A percentile compares a stretch with the other conserved stretches of the same genome.
phyloP scores from a whole-genome alignment of 768 basidiomycete species.

The Arthromyces matolae region DNA sequence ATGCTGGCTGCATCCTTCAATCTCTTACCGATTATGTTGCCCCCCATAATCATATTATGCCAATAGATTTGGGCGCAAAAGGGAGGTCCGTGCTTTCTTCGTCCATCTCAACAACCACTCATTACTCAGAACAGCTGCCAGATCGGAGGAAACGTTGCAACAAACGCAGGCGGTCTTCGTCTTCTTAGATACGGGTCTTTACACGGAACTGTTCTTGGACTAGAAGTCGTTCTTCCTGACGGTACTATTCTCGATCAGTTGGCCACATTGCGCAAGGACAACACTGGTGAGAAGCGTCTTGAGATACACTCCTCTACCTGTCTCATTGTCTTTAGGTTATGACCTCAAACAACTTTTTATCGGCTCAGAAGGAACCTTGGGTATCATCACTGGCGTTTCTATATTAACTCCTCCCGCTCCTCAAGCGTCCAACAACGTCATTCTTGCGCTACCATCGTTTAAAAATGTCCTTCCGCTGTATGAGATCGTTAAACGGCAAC shows the following conservation, averaged over 20 bases:
- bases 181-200: slow-evolving; percentile 92
- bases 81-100: slow-evolving; percentile 59
- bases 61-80: slow-evolving; percentile 92
- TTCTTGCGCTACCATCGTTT: slow-evolving; percentile 85
- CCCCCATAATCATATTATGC: slow-evolving; percentile 92
- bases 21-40: slow-evolving; percentile 81
- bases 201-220: slow-evolving; percentile 90
- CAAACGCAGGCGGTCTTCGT: slow-evolving; percentile 96
- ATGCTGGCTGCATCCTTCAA: slow-evolving; percentile 93
- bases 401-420: slow-evolving; percentile 86
- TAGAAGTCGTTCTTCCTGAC: slow-evolving; percentile 94
- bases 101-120: background rate
- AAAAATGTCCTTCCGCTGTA: slow-evolving; percentile 85
- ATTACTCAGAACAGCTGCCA: slow-evolving; percentile 64
- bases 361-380: slow-evolving; percentile 94
- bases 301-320: background rate
- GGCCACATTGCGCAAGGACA: slow-evolving; percentile 92
- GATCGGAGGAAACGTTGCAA: slow-evolving; percentile 95
- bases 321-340: slow-evolving; percentile 56
- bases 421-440: slow-evolving; percentile 84
- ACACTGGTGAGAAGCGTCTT: slow-evolving; percentile 80
- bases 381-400: slow-evolving; percentile 91
- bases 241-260: slow-evolving; percentile 88
- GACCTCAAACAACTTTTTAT: slow-evolving; percentile 99
- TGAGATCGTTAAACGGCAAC: slow-evolving; percentile 70